These are phyloP conservation scores for Diutina mesorugosa DNA, from an alignment of 1,139 yeast species.

Conservation along the genomic window DNA sequence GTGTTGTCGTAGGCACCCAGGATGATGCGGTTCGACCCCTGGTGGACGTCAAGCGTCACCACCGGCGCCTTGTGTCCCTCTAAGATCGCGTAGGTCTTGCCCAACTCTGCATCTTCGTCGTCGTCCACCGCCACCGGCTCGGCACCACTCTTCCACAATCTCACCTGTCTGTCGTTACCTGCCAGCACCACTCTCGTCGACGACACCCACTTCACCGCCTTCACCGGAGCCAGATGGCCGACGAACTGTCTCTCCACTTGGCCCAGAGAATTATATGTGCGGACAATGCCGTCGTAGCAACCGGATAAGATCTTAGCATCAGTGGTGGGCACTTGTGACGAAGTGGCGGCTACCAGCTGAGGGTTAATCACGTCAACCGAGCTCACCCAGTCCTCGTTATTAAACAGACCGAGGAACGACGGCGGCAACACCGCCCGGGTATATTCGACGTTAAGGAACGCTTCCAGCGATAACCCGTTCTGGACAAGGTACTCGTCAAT, in stretches of 20 bases:
- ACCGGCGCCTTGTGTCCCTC: slow-evolving; percentile 89
- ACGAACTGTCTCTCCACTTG: slow-evolving; percentile 65
- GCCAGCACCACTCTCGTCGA: slow-evolving; percentile 70
- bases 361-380: slow-evolving; percentile 40
- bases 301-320: slow-evolving; percentile 65
- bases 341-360: slow-evolving; percentile 13
- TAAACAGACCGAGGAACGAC: slow-evolving; percentile 72
- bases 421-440: slow-evolving; percentile 93
- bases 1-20: slow-evolving; percentile 78
- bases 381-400: slow-evolving; percentile 94
- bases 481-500: slow-evolving; percentile 65
- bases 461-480: slow-evolving; percentile 75
- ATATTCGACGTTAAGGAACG: slow-evolving; percentile 70
- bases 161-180: slow-evolving; percentile 79
- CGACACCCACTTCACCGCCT: slow-evolving; percentile 67
- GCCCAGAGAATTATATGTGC: slow-evolving; percentile 84
- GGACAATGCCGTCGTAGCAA: slow-evolving; percentile 86
- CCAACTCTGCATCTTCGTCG: slow-evolving; percentile 48
- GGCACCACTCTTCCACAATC: slow-evolving; percentile 74
- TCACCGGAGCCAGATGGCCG: slow-evolving; percentile 83
- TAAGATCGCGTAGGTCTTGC: slow-evolving; percentile 67
- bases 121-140: slow-evolving; percentile 25
- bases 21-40: slow-evolving; percentile 41
- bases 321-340: slow-evolving; percentile 16
- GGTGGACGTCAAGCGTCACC: slow-evolving; percentile 55